Evolutionary conservation across 2,329 filamentous ascomycete species (phyloP), one percentile per base, ranked within the genome.

Genomic region (Zasmidium citrigriseum): DNA sequence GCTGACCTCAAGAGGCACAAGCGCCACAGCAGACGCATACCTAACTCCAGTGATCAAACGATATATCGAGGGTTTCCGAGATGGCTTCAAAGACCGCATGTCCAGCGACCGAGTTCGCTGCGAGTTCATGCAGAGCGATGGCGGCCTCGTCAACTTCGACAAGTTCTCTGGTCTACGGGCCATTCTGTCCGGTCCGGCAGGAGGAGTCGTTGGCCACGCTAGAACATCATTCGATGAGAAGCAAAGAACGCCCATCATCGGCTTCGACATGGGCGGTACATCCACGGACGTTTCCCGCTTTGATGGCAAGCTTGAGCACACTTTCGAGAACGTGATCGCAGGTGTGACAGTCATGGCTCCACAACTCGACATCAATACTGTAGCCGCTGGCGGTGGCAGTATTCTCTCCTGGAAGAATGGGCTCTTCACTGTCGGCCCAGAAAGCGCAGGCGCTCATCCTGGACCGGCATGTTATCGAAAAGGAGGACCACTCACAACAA

Each of bases 1-100:
- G 74, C 77, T 91, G 41, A 85, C 90, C 0, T 84, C 89, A 11
- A 77, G 89, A 61, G 87, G 87, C 1, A 90, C 86, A 0, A 90
- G 87, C 18, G 88, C 89, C 1, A 89, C 87, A 62, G 88, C 88
- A 9, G 89, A 91, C 73, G 89, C 89, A 2, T 92, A 91, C 70
- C 79, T 91, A 12, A 91, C 89, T 0, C 89, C 89, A 0, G 85
- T 87, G 1, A 91, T 91, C 69, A 85, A 86, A 67, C 87, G 87
- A 70, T 91, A 91, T 67, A 85, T 89, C 54, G 60, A 71, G n/a
- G 63, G 65, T 4, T 71, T 73, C 50, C 49, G 60, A 0, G 53
- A 63, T 12, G 67, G 66, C 3, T 73, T 74, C 16, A 55, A 61
- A 12, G 67, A 64, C 21, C 65, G 62, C 4, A 62, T 72, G 4